Evolutionary conservation across 345 rosid genomes (phyloP).

Genomic region (Cardiospermum halicacabum): DNA sequence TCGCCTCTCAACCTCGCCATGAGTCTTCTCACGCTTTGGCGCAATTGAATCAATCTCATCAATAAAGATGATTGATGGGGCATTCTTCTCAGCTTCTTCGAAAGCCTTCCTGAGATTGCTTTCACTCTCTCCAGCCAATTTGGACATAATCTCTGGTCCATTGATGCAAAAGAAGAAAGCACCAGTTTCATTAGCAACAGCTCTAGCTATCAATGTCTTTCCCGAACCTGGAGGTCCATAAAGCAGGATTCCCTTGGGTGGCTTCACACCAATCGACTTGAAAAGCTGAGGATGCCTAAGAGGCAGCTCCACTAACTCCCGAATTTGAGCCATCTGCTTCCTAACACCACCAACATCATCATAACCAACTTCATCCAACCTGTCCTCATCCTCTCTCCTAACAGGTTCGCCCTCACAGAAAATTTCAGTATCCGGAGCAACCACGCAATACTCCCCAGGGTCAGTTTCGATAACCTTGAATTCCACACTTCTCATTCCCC

Average conservation of each 20-base stretch:
- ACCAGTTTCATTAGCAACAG: conserved; percentile 69
- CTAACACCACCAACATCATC: conserved; percentile 81
- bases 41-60: conserved; percentile 71
- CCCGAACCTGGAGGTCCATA: conserved; percentile 59
- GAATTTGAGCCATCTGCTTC: conserved; percentile 73
- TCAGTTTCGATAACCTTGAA: conserved; percentile 55
- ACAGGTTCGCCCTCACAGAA: conserved; percentile 72
- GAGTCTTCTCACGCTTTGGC: conserved; percentile 64
- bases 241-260: conserved; percentile 66
- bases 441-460: conserved; percentile 65
- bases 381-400: conserved; percentile 67
- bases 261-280: conserved; percentile 68
- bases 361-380: conserved; percentile 64
- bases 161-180: conserved; percentile 70
- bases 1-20: conserved; percentile 62
- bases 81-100: conserved; percentile 62
- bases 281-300: conserved; percentile 70
- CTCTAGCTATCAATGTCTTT: conserved; percentile 63
- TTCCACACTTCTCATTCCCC: conserved; percentile 74
- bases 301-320: conserved; percentile 68
- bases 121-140: conserved; percentile 75
- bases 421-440: conserved; percentile 66
- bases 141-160: conserved; percentile 75
- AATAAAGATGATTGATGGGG: conserved; percentile 61
- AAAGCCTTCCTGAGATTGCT: conserved; percentile 71